phyloP scores from a whole-genome alignment of 2,329 filamentous ascomycete genomes.

The Apiospora sp. region DNA sequence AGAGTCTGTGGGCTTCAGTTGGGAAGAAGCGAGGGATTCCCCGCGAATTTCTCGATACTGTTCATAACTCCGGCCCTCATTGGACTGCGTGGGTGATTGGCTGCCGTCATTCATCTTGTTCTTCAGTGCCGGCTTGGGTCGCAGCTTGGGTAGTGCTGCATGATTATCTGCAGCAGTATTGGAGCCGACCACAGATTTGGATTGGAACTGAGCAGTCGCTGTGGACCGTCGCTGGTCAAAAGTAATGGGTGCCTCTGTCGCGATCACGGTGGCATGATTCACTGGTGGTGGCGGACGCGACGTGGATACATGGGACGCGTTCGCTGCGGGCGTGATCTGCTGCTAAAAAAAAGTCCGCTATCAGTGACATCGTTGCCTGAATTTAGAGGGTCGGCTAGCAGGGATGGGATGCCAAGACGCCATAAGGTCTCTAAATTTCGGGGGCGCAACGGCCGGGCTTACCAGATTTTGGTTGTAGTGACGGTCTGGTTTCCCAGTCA shows the following conservation, averaged over 20 bases:
- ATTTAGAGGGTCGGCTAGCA: neutral
- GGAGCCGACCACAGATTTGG: neutral
- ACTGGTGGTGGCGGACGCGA: slow-evolving; percentile 14
- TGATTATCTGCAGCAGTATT: neutral
- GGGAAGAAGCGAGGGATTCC: slow-evolving; percentile 27
- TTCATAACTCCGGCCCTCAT: slow-evolving; percentile 64
- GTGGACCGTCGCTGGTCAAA: neutral
- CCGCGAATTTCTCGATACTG: slow-evolving; percentile 44
- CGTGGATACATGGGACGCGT: slow-evolving; percentile 1
- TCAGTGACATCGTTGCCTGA: slow-evolving; percentile 19
- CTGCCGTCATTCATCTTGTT: slow-evolving; percentile 53
- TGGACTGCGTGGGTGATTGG: slow-evolving; percentile 63
- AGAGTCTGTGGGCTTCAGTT: slow-evolving; percentile 40
- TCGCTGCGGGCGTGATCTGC: neutral
- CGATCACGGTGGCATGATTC: neutral
- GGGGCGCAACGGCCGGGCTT: neutral
- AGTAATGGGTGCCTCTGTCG: neutral
- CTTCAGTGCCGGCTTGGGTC: slow-evolving; percentile 29
- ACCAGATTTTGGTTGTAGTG: neutral
- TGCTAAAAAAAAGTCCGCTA: neutral
- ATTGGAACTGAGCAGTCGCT: neutral
- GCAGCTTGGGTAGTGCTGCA: neutral
- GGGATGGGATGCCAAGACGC: neutral
- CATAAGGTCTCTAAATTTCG: neutral
- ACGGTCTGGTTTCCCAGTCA: neutral